Evolutionary conservation across 1,284 basidiomycete genomes (phyloP), one percentile per base, ranked within the genome.

Genomic region (Retiboletus flavoniger): DNA sequence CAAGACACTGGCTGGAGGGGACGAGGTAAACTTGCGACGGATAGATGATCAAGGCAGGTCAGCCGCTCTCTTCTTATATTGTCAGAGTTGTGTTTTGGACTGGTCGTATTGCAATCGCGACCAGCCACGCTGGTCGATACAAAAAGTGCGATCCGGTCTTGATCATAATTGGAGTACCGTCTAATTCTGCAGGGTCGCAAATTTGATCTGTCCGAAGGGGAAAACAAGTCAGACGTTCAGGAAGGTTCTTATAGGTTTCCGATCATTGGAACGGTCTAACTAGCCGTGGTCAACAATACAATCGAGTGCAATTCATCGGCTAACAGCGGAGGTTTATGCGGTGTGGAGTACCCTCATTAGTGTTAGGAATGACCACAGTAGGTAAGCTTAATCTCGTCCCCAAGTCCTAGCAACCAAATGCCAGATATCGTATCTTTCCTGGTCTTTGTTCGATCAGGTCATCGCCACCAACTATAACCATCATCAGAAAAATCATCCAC

Each of bases 51-150:
- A 24, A 40, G 21, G 19, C 45, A 17, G 7, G 47, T 39, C 28
- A 16, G 21, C 34, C 42, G 7, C 19, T 43, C 11, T 24, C 32
- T 34, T 61, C 32, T 63, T 63, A 61, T 63, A 61, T n/a, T 4
- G 21, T 48, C 32, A 31, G 19, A 21, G 35, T 52, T 41, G 16
- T 39, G 19, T 14, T 28, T 44, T 55, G 41, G 60, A 50, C 57
- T 4, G 44, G 62, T 57, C 19, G 39, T 31, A 24, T 65, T 53
- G 9, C 14, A 38, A 57, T 64, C 35, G 17, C 10, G 50, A 47
- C 53, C 16, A 34, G 9, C 14, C 10, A 26, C 8, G 8, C n/a
- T 2, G 19, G 17, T 36, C 16, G 24, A 17, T 19, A 11, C 17
- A 7, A 35, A 24, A 24, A 24, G 24, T 24, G 14, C 2, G 1